These are phyloP conservation scores for Castanopsis chinensis DNA, from an alignment of 306 rosid species.

Conservation along the genomic window DNA sequence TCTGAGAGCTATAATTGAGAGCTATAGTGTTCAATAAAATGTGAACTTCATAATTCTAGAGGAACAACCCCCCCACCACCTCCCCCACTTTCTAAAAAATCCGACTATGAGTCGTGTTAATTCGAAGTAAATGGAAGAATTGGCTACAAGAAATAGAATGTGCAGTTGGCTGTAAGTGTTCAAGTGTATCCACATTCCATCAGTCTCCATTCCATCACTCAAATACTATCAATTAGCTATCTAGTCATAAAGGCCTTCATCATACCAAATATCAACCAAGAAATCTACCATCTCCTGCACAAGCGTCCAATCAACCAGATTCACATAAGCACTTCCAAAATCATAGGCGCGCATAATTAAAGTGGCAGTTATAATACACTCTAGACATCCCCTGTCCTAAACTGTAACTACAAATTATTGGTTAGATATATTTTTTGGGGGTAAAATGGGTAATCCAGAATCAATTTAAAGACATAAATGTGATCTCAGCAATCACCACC, in stretches of 20 bases:
- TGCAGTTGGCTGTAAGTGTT: not conserved
- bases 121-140: conserved; percentile 4
- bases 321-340: conserved; percentile 21
- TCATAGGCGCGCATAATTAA: not conserved
- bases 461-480: not conserved
- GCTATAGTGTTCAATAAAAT: not conserved
- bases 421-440: not conserved
- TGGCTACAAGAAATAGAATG: conserved; percentile 13
- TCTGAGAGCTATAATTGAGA: not conserved
- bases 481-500: not conserved
- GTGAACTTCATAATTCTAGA: not conserved
- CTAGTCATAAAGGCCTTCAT: conserved; percentile 77
- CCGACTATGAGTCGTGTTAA: not conserved
- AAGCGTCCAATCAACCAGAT: conserved; percentile 19
- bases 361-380: not conserved
- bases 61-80: not conserved
- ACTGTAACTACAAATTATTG: not conserved
- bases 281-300: conserved; percentile 99
- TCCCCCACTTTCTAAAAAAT: no score
- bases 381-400: not conserved
- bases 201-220: not conserved
- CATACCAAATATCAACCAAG: conserved; percentile 89
- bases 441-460: not conserved
- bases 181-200: conserved; percentile 1
- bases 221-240: not conserved